phyloP scores from a whole-genome alignment of 257 asterid species.

The Marsdenia floribunda region DNA sequence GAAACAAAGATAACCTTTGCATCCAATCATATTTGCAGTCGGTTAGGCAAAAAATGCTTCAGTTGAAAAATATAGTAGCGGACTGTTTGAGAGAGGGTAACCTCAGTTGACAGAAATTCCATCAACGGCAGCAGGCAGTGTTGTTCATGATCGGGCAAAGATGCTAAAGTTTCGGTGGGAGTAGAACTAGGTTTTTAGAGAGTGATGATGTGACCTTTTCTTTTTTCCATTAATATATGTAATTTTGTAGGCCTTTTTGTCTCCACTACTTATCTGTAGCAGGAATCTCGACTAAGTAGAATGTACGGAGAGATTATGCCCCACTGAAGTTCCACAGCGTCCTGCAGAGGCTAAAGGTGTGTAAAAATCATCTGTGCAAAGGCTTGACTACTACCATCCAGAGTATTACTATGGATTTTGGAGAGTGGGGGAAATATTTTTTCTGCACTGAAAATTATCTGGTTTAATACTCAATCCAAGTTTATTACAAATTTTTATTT shows the following conservation, averaged over 20 bases:
- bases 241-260: neutral
- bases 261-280: neutral
- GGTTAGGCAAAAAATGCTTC: conserved; percentile 70
- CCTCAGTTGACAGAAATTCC: conserved; percentile 26
- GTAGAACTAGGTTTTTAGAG: neutral
- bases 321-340: too few species aligned
- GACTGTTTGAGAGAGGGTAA: conserved; percentile 46
- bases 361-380: too few species aligned
- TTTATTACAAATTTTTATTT: too few species aligned
- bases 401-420: neutral
- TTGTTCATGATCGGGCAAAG: neutral
- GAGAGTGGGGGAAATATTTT: neutral
- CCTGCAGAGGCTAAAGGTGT: too few species aligned
- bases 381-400: too few species aligned
- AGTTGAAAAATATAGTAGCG: conserved; percentile 56
- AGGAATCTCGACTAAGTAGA: neutral
- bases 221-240: neutral
- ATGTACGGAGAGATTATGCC: too few species aligned
- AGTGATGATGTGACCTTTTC: neutral
- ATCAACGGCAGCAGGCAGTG: neutral
- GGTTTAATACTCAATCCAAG: too few species aligned
- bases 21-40: conserved; percentile 40
- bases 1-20: conserved; percentile 12
- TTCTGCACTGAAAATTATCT: neutral
- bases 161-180: neutral